Evolutionary conservation across 1,284 basidiomycete genomes (phyloP).

Genomic region (Apiotrichum porosum): DNA sequence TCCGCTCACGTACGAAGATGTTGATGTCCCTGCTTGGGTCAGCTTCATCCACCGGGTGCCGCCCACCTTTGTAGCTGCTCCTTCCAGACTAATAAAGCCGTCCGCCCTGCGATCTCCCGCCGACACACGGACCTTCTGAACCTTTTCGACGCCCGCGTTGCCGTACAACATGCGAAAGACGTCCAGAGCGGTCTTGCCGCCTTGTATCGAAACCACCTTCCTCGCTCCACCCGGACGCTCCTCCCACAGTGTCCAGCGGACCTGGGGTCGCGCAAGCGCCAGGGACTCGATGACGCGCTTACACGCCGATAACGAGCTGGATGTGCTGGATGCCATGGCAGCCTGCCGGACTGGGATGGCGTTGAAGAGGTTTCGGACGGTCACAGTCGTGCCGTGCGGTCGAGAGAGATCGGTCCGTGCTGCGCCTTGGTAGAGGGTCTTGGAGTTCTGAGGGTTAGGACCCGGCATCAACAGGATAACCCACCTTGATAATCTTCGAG

Average conservation of each 20-base stretch:
- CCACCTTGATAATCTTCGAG: conserved; percentile 70
- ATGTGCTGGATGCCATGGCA: conserved; percentile 25
- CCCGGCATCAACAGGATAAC: conserved; percentile 7
- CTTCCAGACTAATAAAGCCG: conserved; percentile 75
- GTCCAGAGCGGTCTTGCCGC: conserved; percentile 48
- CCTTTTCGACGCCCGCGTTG: conserved; percentile 44
- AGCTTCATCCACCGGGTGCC: too few species aligned
- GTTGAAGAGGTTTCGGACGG: conserved; percentile 77
- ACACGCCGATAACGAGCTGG: conserved; percentile 60
- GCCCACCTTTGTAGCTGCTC: conserved; percentile 66
- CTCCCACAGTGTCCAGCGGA: conserved; percentile 67
- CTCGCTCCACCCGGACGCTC: conserved; percentile 19
- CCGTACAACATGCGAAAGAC: conserved; percentile 33
- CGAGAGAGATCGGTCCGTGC: conserved; percentile 59
- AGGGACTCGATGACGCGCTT: conserved; percentile 66
- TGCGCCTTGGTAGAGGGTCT: conserved; percentile 11
- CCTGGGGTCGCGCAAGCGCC: conserved; percentile 64
- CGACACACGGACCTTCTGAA: conserved; percentile 59
- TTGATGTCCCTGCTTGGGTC: conserved; percentile 61
- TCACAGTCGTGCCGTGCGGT: conserved; percentile 66
- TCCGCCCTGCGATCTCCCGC: conserved; percentile 58
- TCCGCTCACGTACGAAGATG: conserved; percentile 63
- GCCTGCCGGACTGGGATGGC: conserved; percentile 56
- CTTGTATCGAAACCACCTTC: conserved; percentile 32
- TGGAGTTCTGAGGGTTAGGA: conserved; percentile 7